Evolutionary conservation across 371 early-diverging fungal genomes (phyloP).

Genomic region (Mucor lusitanicus): DNA sequence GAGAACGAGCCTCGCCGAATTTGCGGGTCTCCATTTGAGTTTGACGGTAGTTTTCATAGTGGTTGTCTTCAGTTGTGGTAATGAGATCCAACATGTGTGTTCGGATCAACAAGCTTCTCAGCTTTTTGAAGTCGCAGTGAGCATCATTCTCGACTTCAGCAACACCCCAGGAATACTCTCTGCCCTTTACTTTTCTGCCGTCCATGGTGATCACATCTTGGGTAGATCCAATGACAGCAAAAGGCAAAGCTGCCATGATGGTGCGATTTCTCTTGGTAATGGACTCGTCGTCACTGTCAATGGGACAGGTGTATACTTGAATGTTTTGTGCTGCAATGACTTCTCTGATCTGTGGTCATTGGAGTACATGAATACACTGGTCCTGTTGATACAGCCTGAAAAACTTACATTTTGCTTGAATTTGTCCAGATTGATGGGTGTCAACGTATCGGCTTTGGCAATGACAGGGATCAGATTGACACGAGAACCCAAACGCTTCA

Average conservation of each 20-base stretch:
- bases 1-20: constrained; percentile 74
- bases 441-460: constrained; percentile 93
- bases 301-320: constrained; percentile 79
- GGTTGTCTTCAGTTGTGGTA: constrained; percentile 85
- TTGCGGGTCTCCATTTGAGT: constrained; percentile 83
- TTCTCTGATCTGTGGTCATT: constrained; percentile 67
- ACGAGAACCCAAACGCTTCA: constrained; percentile 83
- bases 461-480: constrained; percentile 94
- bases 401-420: constrained; percentile 78
- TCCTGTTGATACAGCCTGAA: background rate
- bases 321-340: constrained; percentile 80
- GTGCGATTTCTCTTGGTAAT: constrained; percentile 78
- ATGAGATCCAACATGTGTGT: constrained; percentile 96
- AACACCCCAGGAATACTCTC: constrained; percentile 95
- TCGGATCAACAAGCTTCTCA: constrained; percentile 91
- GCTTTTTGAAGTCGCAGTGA: constrained; percentile 92
- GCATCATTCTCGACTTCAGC: constrained; percentile 91
- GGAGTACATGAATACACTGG: background rate
- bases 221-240: constrained; percentile 93
- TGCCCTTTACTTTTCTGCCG: constrained; percentile 83
- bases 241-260: constrained; percentile 91
- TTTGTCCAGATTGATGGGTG: constrained; percentile 75
- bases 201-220: constrained; percentile 79
- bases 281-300: constrained; percentile 89
- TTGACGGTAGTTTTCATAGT: constrained; percentile 91